Evolutionary conservation across 805 yeast species (phyloP), one percentile per base, ranked within the genome.

Genomic region (Saturnispora ahearnii): DNA sequence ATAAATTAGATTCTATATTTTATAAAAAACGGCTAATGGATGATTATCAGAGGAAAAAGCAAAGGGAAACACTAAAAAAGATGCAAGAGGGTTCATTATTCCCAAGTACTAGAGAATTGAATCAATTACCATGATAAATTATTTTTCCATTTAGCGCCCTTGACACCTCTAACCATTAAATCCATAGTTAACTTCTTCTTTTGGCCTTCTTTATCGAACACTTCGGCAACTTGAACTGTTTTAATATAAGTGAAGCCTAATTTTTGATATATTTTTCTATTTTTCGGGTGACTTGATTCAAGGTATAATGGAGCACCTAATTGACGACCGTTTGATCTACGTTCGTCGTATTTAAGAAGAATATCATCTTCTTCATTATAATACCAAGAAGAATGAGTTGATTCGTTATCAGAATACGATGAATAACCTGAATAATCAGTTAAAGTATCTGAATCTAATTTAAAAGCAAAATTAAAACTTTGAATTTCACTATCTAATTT

Each of bases 281-380:
- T 79, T 49, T 71, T 68, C 10, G 75, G 75, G 62, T 76, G 78
- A 26, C 84, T 77, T 44, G 79, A 71, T 62, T 79, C 85, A 53
- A 79, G 69, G 61, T 79, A 79, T 51, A 72, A 61, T 12, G 68
- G 63, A 37, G 66, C 64, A 28, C 68, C 68, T 13, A 61, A 51
- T 46, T 63, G 56, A 12, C 62, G 44, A 54, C 51, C 72, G 63
- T 45, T 58, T 45, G 53, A 46, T 55, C 55, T 63, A 54, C 50
- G 56, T 52, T 61, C 53, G 51, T 65, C 69, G 48, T 65, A 65
- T 44, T 65, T 62, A 4, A 64, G 62, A 31, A 65, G 51, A 13
- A 65, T 61, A 41, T 65, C 69, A n/a, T 63, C 60, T 8, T 65
- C 68, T 48, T 65, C 69, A 31, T 61, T 59, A 47, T 65, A 63